Evolutionary conservation across 2,329 filamentous ascomycete genomes (phyloP).

Genomic region (Fusarium sp.): DNA sequence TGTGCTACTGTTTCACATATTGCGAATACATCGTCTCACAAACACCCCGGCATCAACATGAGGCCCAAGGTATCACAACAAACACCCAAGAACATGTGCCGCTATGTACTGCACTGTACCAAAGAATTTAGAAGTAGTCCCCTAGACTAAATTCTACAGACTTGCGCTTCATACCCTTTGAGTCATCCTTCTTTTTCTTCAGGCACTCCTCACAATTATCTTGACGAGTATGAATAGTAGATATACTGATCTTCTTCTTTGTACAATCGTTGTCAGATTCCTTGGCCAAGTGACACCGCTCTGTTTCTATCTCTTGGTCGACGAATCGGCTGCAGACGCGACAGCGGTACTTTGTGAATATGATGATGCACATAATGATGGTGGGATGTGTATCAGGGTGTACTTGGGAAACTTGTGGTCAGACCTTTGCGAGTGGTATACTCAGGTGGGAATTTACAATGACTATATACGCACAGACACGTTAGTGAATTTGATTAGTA

Average conservation of each 20-base stretch:
- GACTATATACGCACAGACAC: neutral
- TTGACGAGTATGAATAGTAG: neutral
- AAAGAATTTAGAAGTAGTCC: neutral
- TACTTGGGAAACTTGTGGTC: too few species aligned
- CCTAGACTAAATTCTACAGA: neutral
- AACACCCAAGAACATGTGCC: neutral
- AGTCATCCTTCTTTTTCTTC: constrained; percentile 2
- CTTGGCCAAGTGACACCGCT: neutral
- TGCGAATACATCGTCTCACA: neutral
- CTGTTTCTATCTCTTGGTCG: neutral
- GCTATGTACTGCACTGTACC: neutral
- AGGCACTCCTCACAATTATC: neutral
- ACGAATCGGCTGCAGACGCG: neutral
- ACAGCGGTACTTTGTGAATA: constrained; percentile 11
- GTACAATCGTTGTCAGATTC: neutral
- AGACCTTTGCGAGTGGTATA: neutral
- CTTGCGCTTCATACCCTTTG: constrained; percentile 1
- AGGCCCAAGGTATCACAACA: neutral
- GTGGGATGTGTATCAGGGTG: neutral
- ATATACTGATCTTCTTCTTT: neutral
- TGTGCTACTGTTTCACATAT: neutral
- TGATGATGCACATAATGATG: constrained; percentile 6
- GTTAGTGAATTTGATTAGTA: neutral
- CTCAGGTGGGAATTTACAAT: neutral
- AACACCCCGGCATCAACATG: neutral